These are phyloP conservation scores for Vararia minispora DNA, from an alignment of 768 basidiomycete species.

Conservation along the genomic window DNA sequence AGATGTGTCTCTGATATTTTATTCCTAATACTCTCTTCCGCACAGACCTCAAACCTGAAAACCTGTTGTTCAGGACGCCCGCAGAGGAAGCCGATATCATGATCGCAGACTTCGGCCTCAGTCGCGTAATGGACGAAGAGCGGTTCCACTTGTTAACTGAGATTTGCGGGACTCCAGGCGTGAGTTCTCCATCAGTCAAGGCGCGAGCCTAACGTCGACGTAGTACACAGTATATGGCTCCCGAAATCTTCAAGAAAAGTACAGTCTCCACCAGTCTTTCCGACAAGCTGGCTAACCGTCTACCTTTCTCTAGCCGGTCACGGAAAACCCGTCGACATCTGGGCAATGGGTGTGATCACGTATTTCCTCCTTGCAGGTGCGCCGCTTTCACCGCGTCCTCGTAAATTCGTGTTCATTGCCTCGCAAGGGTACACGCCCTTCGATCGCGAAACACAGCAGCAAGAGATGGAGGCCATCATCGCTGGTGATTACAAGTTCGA, in stretches of 20 bases:
- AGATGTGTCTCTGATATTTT: neutral
- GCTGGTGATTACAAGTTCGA: constrained; percentile 89
- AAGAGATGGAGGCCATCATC: constrained; percentile 94
- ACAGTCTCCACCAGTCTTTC: constrained; percentile 13
- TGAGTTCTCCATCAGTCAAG: constrained; percentile 24
- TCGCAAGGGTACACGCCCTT: constrained; percentile 85
- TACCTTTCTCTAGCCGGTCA: constrained; percentile 55
- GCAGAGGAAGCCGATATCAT: constrained; percentile 91
- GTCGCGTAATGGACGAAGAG: constrained; percentile 83
- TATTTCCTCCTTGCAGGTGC: constrained; percentile 82
- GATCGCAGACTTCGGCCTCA: constrained; percentile 95
- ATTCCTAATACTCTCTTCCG: neutral
- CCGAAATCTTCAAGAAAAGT: constrained; percentile 93
- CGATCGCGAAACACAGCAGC: constrained; percentile 77
- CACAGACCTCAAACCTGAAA: constrained; percentile 92
- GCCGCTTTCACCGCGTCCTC: constrained; percentile 1
- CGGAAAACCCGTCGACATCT: constrained; percentile 87
- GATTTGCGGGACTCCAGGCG: constrained; percentile 90
- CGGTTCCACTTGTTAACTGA: constrained; percentile 85
- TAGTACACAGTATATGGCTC: constrained; percentile 70
- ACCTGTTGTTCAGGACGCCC: constrained; percentile 84
- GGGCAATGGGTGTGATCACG: constrained; percentile 98
- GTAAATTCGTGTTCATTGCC: neutral
- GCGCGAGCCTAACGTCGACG: neutral
- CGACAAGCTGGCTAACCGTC: neutral